Percentiles rank a stretch among this genome's conserved stretches.
Conservation (phyloP, 805 yeast species). For the Scheffersomyces lignosus region DNA sequence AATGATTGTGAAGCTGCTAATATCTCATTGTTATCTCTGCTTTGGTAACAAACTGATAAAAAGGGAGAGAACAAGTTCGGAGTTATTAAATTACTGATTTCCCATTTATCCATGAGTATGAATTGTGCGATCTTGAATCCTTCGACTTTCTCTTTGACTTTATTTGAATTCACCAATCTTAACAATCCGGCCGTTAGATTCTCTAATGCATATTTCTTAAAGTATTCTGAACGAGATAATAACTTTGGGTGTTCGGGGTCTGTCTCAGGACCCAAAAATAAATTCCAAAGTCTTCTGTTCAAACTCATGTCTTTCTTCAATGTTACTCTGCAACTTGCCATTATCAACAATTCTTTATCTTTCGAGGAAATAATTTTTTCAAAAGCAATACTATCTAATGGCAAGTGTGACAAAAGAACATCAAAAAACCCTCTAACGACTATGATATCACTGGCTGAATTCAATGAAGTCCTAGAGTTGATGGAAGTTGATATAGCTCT, state of each 20-base stretch:
- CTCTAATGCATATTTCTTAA: slow-evolving; percentile 54
- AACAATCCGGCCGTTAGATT: slow-evolving; percentile 55
- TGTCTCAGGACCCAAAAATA: slow-evolving; percentile 81
- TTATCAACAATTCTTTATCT: slow-evolving; percentile 60
- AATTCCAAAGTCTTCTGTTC: slow-evolving; percentile 89
- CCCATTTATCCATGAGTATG: slow-evolving; percentile 92
- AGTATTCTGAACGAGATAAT: slow-evolving; percentile 52
- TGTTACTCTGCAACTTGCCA: slow-evolving; percentile 67
- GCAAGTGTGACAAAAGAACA: slow-evolving; percentile 64
- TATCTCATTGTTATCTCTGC: slow-evolving; percentile 39
- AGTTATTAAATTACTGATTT: slow-evolving; percentile 73
- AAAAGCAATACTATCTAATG: slow-evolving; percentile 60
- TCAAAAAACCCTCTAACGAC: slow-evolving; percentile 89
- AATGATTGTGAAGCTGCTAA: slow-evolving; percentile 62
- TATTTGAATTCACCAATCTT: slow-evolving; percentile 38
- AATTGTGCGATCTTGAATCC: slow-evolving; percentile 63
- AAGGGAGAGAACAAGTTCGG: slow-evolving; percentile 71
- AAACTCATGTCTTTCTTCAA: slow-evolving; percentile 89
- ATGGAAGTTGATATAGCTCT: slow-evolving; percentile 75
- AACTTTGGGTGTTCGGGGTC: slow-evolving; percentile 7
- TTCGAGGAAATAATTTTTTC: slow-evolving; percentile 44
- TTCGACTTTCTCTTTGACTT: slow-evolving; percentile 37
- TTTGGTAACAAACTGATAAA: slow-evolving; percentile 46
- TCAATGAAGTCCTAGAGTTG: slow-evolving; percentile 32
- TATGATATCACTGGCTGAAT: slow-evolving; percentile 53